Evolutionary conservation across 2,329 filamentous ascomycete genomes (phyloP).

Genomic region (Cadophora sp.): DNA sequence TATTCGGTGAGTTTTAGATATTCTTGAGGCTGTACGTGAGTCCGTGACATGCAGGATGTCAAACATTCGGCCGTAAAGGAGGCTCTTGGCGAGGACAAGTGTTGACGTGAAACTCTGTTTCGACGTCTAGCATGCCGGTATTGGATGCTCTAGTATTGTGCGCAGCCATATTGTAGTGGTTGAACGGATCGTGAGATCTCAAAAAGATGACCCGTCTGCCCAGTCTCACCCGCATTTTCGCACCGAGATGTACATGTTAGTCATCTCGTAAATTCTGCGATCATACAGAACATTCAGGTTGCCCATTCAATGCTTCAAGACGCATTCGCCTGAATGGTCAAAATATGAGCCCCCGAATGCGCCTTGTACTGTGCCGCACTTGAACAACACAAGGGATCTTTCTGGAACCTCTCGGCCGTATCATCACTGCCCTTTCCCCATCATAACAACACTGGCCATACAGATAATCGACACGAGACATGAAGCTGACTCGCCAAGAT

Average conservation of each 20-base stretch:
- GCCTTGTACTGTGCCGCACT: conserved; percentile 1
- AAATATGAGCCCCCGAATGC: conserved; percentile 1
- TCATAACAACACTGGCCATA: neutral
- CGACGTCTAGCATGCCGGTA: neutral
- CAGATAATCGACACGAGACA: neutral
- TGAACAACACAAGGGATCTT: too few species aligned
- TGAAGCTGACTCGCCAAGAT: neutral
- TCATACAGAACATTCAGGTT: neutral
- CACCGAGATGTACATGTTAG: neutral
- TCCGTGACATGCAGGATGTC: too few species aligned
- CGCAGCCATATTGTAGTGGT: neutral
- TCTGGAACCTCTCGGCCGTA: neutral
- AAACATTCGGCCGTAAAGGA: conserved; percentile 9
- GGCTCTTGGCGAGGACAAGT: neutral
- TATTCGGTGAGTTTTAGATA: conserved; percentile 11
- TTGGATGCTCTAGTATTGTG: neutral
- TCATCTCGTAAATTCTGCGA: neutral
- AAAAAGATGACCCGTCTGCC: conserved; percentile 10
- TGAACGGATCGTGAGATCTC: neutral
- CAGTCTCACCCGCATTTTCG: conserved; percentile 1
- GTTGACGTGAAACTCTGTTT: conserved; percentile 16
- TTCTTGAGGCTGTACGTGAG: neutral
- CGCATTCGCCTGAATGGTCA: conserved; percentile 8
- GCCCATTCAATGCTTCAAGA: neutral
- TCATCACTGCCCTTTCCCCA: neutral